These are phyloP conservation scores for Candida koratica DNA, from an alignment of 805 yeast species.

Conservation along the genomic window DNA sequence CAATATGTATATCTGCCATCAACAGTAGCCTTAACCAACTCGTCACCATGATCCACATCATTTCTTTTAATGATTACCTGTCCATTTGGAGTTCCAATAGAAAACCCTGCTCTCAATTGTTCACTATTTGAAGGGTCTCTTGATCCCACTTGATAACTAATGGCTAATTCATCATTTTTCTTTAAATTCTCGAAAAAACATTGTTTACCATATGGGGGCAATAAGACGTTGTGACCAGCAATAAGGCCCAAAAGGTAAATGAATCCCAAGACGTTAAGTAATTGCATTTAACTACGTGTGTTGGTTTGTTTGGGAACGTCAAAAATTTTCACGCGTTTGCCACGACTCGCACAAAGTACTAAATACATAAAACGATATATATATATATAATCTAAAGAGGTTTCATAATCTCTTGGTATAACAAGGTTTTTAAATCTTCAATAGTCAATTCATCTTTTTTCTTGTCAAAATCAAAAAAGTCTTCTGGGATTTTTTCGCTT, in stretches of 20 bases:
- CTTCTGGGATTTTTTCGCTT: constrained; percentile 77
- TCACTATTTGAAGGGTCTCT: constrained; percentile 69
- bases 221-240: constrained; percentile 72
- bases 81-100: constrained; percentile 38
- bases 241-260: constrained; percentile 17
- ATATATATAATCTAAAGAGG: constrained; percentile 24
- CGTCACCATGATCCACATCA: constrained; percentile 78
- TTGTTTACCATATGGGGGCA: constrained; percentile 79
- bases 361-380: background rate
- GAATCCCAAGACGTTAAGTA: constrained; percentile 8
- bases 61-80: constrained; percentile 47
- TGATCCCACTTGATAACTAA: constrained; percentile 90
- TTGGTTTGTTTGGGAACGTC: background rate
- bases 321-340: constrained; percentile 7
- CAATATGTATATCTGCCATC: constrained; percentile 82
- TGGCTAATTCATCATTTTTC: constrained; percentile 79
- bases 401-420: constrained; percentile 78
- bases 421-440: constrained; percentile 70
- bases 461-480: constrained; percentile 86
- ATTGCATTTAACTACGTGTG: constrained; percentile 10
- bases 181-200: constrained; percentile 85
- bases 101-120: constrained; percentile 66
- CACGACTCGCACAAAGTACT: constrained; percentile 1
- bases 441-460: constrained; percentile 73
- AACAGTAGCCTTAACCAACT: constrained; percentile 57